Conservation (phyloP, 2,329 filamentous ascomycete species). For the Trichoderma polysporum region DNA sequence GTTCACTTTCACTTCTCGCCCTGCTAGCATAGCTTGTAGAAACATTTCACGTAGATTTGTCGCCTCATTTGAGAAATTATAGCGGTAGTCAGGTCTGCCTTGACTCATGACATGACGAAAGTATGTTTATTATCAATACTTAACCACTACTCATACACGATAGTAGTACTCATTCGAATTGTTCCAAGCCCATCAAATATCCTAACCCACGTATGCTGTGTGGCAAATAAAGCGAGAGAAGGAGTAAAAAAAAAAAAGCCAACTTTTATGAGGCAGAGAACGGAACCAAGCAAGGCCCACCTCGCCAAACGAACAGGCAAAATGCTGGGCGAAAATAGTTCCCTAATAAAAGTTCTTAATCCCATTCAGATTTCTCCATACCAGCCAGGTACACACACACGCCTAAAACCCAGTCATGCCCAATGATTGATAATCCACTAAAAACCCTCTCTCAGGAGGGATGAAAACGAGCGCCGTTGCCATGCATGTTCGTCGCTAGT, state of each 20-base stretch:
- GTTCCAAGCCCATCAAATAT: not conserved
- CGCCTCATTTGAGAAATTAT: not conserved
- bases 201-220: not conserved
- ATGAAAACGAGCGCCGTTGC: constrained; percentile 30
- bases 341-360: not conserved
- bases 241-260: not conserved
- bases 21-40: not conserved
- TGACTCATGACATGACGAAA: not conserved
- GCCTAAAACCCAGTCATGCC: constrained; percentile 23
- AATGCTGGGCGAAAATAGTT: not conserved
- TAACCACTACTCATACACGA: constrained; percentile 5
- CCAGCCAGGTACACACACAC: constrained; percentile 15
- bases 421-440: constrained; percentile 18
- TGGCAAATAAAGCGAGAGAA: not conserved
- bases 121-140: not conserved
- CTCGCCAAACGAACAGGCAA: not conserved
- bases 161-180: not conserved
- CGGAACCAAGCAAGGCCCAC: not conserved
- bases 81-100: not conserved
- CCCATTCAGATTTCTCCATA: not conserved
- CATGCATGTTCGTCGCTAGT: constrained; percentile 22
- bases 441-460: not conserved
- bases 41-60: not conserved
- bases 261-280: not conserved
- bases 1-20: too few species aligned